Percentiles rank a stretch among this genome's conserved stretches.
Conservation (phyloP, 2,329 filamentous ascomycete genomes). For the Xylariomycetidae sp. region DNA sequence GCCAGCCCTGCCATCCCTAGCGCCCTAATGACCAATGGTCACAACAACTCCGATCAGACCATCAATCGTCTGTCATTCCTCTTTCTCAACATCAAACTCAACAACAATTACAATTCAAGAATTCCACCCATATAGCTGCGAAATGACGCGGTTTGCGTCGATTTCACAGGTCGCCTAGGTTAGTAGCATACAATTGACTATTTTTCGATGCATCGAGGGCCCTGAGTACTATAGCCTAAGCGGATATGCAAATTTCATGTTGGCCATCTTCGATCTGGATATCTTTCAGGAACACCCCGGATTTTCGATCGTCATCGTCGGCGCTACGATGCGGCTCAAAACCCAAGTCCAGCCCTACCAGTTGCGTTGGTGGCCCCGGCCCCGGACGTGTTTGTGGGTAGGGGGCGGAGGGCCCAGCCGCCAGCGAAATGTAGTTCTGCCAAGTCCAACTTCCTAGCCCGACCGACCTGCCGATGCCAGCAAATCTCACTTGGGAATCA, state of each 20-base stretch:
- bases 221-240: too few relatives aligned
- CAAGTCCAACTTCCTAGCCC: too few relatives aligned
- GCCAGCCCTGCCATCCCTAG: too few relatives aligned
- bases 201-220: slow-evolving; percentile 13
- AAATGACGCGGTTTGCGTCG: slow-evolving; percentile 4
- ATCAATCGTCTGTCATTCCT: slow-evolving; percentile 17
- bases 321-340: slow-evolving; percentile 33
- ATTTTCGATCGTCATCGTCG: slow-evolving; percentile 29
- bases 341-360: slow-evolving; percentile 32
- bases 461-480: too few relatives aligned
- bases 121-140: slow-evolving; percentile 3
- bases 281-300: slow-evolving; percentile 20
- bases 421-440: too few relatives aligned
- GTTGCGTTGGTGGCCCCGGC: too few relatives aligned
- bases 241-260: slow-evolving; percentile 12
- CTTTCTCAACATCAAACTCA: slow-evolving; percentile 22
- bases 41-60: slow-evolving; percentile 24
- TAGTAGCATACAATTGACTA: slow-evolving; percentile 17
- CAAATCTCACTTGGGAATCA: too few relatives aligned
- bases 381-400: too few relatives aligned
- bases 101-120: slow-evolving; percentile 7
- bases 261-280: slow-evolving; percentile 22
- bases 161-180: slow-evolving; percentile 17
- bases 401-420: too few relatives aligned
- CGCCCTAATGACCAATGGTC: slow-evolving; percentile 23